These are phyloP conservation scores for Pseudogymnoascus sp. DNA, from an alignment of 2,329 filamentous ascomycete genomes.

Conservation along the genomic window DNA sequence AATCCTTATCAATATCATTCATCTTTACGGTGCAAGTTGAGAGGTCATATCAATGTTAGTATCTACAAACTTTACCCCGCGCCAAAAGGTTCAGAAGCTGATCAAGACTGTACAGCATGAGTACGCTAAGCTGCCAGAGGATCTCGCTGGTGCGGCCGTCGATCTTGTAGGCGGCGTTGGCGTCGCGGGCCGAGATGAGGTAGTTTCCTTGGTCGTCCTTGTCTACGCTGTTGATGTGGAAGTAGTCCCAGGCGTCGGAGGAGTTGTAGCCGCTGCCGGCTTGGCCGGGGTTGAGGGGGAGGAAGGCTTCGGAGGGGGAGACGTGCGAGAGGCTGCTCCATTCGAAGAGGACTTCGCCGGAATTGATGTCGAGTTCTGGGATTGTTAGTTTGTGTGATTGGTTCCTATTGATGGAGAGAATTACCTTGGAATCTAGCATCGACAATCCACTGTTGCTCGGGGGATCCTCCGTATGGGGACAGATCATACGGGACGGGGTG, in stretches of 20 bases:
- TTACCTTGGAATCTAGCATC: slow-evolving; percentile 45
- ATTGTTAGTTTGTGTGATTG: slow-evolving; percentile 17
- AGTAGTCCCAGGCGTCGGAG: slow-evolving; percentile 33
- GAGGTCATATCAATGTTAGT: neutral
- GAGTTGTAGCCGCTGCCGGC: slow-evolving; percentile 31
- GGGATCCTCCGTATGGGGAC: slow-evolving; percentile 35
- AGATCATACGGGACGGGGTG: slow-evolving; percentile 40
- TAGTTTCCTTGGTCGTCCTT: slow-evolving; percentile 36
- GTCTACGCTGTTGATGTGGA: slow-evolving; percentile 31
- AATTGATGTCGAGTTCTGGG: slow-evolving; percentile 29
- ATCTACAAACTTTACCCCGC: neutral
- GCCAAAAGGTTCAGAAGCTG: neutral
- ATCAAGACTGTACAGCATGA: neutral
- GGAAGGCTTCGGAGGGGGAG: slow-evolving; percentile 36
- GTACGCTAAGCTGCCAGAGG: slow-evolving; percentile 39
- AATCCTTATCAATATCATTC: neutral
- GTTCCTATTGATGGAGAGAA: slow-evolving; percentile 5
- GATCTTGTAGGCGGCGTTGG: slow-evolving; percentile 39
- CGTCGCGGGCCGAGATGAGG: slow-evolving; percentile 38
- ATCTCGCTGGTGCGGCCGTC: slow-evolving; percentile 37
- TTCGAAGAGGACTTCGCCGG: slow-evolving; percentile 47
- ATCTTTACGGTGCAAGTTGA: neutral
- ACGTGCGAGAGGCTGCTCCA: slow-evolving; percentile 48
- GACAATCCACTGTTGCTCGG: slow-evolving; percentile 47
- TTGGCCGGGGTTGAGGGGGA: slow-evolving; percentile 39